Base-by-base conservation (phyloP, 1,284 basidiomycete species). In the Tilletia caries region DNA sequence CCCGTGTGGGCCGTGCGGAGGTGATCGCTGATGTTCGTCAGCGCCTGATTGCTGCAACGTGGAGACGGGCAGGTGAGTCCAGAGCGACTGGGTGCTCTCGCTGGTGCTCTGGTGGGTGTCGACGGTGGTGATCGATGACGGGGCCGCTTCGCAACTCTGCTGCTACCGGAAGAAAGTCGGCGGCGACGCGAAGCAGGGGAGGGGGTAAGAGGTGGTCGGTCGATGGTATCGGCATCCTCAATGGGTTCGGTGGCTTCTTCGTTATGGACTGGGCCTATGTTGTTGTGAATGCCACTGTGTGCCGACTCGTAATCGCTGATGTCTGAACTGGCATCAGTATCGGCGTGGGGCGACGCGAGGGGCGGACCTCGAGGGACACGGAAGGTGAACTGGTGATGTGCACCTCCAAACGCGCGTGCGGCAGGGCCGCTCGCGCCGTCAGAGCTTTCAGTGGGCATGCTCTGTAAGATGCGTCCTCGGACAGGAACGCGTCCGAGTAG, bases 261-360 rank as follows among this genome's bases (percentile, higher is more conserved):
- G 20, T 50, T 27, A 50, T 6, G 8, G 5, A n/a, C 48, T 5
- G 20, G 20, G 4, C 6, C 48, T n/a, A 27, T 50, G 4, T 50
- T 18, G 48, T 50, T 18, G 18, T 18, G 5, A 8, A 5, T 6
- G 48, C 20, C 48, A 27, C 48, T 27, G 25, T 50, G 18, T n/a
- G 48, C 48, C 20, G 48, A 50, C 48, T 20, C 48, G 25, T 50
- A 50, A n/a, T 50, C 48, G 48, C 48, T 27, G 48, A 50, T 50
- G 20, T 4, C 25, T n/a, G 25, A 50, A 27, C 8, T 27, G 20
- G 48, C 18, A 27, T 50, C 48, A 50, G 48, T 27, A 20, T 50
- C 48, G 18, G 48, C 48, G 48, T 6, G 5, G 48, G 48, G 48
- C 6, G 37, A 41, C 37, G 37, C 5, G 13, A 41, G 37, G 13